A percentile compares a stretch with the other conserved stretches of the same genome.
Evolutionary conservation across 257 asterid species (phyloP).

Genomic region (Nicotiana noctiflora): DNA sequence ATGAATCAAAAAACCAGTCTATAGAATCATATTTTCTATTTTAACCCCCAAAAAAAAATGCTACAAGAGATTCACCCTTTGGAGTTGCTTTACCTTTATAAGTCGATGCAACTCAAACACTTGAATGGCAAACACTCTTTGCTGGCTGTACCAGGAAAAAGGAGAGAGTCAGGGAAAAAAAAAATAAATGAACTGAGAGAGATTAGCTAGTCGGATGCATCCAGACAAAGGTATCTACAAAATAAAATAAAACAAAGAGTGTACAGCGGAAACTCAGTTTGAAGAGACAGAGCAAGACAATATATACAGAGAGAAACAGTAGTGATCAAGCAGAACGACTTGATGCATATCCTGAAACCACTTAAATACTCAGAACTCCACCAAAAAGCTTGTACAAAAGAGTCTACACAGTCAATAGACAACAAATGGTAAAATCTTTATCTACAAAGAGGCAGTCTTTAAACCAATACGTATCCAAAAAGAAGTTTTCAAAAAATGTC

Average conservation of each 20-base stretch:
- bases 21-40: not conserved
- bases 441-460: not conserved
- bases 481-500: not conserved
- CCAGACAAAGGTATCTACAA: not conserved
- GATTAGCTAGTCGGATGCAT: not conserved
- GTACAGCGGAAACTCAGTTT: not conserved
- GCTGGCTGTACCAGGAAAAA: conserved; percentile 10
- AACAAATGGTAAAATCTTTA: not conserved
- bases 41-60: not conserved
- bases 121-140: conserved; percentile 18
- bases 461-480: not conserved
- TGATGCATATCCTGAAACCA: not conserved
- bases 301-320: not conserved
- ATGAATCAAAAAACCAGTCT: not conserved
- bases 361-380: not conserved
- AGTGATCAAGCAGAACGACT: not conserved
- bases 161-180: not conserved
- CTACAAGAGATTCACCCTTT: not conserved
- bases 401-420: not conserved
- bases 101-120: conserved; percentile 21
- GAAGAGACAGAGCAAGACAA: not conserved
- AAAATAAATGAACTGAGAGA: not conserved
- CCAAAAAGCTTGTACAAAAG: not conserved
- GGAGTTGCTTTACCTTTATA: conserved; percentile 11
- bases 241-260: not conserved